Evolutionary conservation across 345 rosid genomes (phyloP), one percentile per base, ranked within the genome.

Genomic region (Hirschfeldia incana): DNA sequence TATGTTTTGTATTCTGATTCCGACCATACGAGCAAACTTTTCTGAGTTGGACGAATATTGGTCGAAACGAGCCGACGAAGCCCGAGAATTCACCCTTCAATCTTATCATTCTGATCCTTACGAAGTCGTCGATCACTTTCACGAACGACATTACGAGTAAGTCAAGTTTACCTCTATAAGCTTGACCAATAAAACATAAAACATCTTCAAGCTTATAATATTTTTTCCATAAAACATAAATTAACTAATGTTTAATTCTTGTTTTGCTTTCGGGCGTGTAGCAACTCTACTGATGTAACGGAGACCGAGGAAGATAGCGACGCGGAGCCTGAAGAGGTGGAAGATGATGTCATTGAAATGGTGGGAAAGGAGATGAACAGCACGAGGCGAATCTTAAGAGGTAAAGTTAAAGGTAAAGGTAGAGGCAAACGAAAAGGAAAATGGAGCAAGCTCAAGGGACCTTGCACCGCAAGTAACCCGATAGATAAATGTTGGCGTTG

Each of bases 401-500:
- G 82, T 29, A 75, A 16, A 59, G 49, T 59, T 42, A 15, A 28
- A 49, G 16, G 55, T 5, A 49, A 49, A 49, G 55, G 55, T n/a
- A 49, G 5, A 13, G 55, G 17, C 17, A 49, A n/a, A 13, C 16
- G 55, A 49, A 15, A 28, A 74, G 81, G 81, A 29, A 81, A 81
- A 76, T 81, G 81, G 81, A 77, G 72, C 29, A 82, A 82, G 17
- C 79, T 73, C n/a, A 58, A 1, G 0, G 91, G 91, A 3, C 84
- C 85, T 4, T 94, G 98, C 81, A 6, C 46, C 39, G 94, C 93
- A 39, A 82, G 90, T 29, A 94, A 94, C 83, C 98, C 98, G 0
- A 92, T 94, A 4, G 97, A 94, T 73, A 76, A 85, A 70, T 92
- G 98, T 63, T 94, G 94, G 97, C 85, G 98, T 49, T 94, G 98